Evolutionary conservation across 2,329 filamentous ascomycete genomes (phyloP).

Genomic region (Boeremia lycopersici): DNA sequence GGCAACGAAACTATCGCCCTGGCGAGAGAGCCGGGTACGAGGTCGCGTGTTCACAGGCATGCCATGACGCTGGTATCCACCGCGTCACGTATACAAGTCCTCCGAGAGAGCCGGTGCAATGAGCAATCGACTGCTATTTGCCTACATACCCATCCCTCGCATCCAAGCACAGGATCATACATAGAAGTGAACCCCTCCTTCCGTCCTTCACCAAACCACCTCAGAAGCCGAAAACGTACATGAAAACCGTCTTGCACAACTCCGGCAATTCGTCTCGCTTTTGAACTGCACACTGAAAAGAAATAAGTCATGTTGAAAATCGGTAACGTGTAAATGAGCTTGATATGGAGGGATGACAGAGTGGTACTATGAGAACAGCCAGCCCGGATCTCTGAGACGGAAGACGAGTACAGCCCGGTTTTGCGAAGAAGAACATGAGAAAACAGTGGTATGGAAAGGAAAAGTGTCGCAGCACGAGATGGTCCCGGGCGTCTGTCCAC

Average conservation of each 20-base stretch:
- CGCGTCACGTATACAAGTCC: neutral
- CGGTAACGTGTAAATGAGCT: slow-evolving; percentile 16
- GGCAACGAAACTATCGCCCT: neutral
- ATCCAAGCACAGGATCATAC: slow-evolving; percentile 16
- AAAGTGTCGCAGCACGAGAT: slow-evolving; percentile 33
- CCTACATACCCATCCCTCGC: slow-evolving; percentile 12
- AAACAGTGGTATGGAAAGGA: slow-evolving; percentile 43
- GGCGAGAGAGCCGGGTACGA: slow-evolving; percentile 6
- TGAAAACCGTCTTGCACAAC: slow-evolving; percentile 21
- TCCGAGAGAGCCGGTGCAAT: neutral
- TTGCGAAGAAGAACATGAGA: slow-evolving; percentile 25
- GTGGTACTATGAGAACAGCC: slow-evolving; percentile 35
- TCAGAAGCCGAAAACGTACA: slow-evolving; percentile 29
- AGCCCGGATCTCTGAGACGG: slow-evolving; percentile 24
- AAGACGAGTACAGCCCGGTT: slow-evolving; percentile 24
- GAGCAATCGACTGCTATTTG: slow-evolving; percentile 10
- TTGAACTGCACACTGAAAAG: slow-evolving; percentile 21
- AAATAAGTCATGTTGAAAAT: slow-evolving; percentile 13
- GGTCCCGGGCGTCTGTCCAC: slow-evolving; percentile 42
- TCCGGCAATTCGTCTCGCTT: slow-evolving; percentile 10
- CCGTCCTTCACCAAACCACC: slow-evolving; percentile 11
- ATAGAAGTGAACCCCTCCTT: slow-evolving; percentile 7
- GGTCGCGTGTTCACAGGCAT: neutral
- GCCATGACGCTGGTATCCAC: neutral
- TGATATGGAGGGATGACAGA: slow-evolving; percentile 22